These are phyloP conservation scores for Citrus sp. DNA, from an alignment of 345 rosid genomes.

Conservation along the genomic window DNA sequence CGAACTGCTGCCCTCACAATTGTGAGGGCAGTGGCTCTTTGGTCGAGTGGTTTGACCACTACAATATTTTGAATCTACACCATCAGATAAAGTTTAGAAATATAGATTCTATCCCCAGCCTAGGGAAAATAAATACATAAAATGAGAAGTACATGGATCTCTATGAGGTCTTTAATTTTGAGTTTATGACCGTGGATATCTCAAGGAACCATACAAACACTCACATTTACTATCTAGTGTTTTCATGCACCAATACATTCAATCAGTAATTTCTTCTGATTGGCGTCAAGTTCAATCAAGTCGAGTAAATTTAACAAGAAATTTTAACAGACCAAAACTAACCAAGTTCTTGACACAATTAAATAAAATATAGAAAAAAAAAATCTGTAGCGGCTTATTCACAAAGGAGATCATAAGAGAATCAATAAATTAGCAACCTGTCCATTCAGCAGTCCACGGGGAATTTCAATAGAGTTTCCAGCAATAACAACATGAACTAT, in stretches of 20 bases:
- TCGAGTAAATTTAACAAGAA: not conserved
- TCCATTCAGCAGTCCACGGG: constrained; percentile 61
- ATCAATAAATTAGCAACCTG: constrained; percentile 44
- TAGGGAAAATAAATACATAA: not conserved
- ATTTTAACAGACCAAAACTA: not conserved
- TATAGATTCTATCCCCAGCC: not conserved
- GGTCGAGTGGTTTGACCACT: no score
- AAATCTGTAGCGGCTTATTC: not conserved
- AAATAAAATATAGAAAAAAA: not conserved
- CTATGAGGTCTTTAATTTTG: not conserved
- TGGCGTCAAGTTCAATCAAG: no score
- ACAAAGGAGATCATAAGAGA: not conserved
- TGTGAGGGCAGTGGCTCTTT: no score
- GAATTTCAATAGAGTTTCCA: constrained; percentile 88
- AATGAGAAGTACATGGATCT: not conserved
- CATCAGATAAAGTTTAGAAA: not conserved
- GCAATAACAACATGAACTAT: constrained; percentile 90
- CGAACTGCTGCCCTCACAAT: no score
- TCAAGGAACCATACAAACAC: not conserved
- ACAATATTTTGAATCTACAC: not conserved
- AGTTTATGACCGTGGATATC: not conserved
- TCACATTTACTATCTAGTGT: not conserved
- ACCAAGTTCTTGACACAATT: not conserved
- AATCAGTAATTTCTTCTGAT: not conserved
- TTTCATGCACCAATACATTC: not conserved